phyloP scores from a whole-genome alignment of 2,329 filamentous ascomycete species.

The Cercospora janseana region DNA sequence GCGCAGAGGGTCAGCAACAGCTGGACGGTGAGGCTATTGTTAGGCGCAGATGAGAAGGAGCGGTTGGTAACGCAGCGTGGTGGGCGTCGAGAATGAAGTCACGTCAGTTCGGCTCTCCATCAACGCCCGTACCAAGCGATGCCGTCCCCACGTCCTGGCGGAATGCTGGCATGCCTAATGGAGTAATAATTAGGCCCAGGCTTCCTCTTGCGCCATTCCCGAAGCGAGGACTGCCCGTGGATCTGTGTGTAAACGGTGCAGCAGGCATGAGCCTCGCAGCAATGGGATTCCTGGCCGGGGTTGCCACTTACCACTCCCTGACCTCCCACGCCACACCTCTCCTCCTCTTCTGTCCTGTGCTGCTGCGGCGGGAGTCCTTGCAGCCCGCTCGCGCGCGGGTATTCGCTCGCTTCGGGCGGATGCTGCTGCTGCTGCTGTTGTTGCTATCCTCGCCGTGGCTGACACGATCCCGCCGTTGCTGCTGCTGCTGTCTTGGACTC shows the following conservation, averaged over 20 bases:
- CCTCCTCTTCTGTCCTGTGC: background rate
- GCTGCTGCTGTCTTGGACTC: slow-evolving; percentile 1
- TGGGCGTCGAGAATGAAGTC: slow-evolving; percentile 27
- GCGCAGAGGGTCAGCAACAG: slow-evolving; percentile 17
- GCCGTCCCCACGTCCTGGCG: slow-evolving; percentile 2
- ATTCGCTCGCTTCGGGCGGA: background rate
- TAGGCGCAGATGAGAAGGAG: slow-evolving; percentile 21
- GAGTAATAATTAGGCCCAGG: slow-evolving; percentile 15
- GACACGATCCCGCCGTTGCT: background rate
- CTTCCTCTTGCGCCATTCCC: slow-evolving; percentile 10
- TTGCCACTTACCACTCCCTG: slow-evolving; percentile 12
- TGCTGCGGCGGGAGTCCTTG: slow-evolving; percentile 7
- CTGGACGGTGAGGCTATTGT: slow-evolving; percentile 29
- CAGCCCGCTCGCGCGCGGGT: background rate
- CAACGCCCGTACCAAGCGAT: slow-evolving; percentile 24
- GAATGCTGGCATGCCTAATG: slow-evolving; percentile 20
- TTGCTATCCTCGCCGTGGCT: background rate
- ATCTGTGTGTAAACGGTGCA: slow-evolving; percentile 14
- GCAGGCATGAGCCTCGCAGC: slow-evolving; percentile 7
- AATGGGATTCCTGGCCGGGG: background rate
- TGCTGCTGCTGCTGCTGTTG: background rate
- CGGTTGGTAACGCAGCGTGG: slow-evolving; percentile 23
- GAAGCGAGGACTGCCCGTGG: slow-evolving; percentile 11
- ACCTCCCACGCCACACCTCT: slow-evolving; percentile 10
- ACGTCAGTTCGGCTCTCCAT: slow-evolving; percentile 34